Percentiles rank a stretch among this genome's conserved stretches.
Conservation (phyloP, 768 basidiomycete species). For the Agaricus blazei region DNA sequence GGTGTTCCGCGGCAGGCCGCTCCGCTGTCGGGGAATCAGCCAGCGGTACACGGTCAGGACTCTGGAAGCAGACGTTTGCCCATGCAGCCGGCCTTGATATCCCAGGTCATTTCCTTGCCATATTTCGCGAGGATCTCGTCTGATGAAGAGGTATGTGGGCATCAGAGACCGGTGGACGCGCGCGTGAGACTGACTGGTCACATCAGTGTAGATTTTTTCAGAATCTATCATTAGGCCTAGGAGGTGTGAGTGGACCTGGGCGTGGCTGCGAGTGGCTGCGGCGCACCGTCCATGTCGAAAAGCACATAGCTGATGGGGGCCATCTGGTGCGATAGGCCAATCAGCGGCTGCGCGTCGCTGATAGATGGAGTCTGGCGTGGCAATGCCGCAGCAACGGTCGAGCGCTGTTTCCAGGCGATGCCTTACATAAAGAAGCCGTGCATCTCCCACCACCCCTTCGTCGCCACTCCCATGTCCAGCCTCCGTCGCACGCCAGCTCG, state of each 20-base stretch:
- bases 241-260: background rate
- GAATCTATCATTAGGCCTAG: conserved; percentile 74
- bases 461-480: conserved; percentile 32
- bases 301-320: conserved; percentile 51
- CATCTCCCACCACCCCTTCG: background rate
- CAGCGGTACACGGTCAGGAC: background rate
- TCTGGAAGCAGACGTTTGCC: conserved; percentile 56
- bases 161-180: background rate
- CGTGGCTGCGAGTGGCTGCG: background rate
- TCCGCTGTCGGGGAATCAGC: conserved; percentile 42
- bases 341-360: background rate
- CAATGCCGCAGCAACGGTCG: no score
- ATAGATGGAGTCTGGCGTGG: no score
- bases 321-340: background rate
- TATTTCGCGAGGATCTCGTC: conserved; percentile 70
- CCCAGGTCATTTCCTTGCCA: conserved; percentile 81
- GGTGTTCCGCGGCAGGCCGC: conserved; percentile 54
- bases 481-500: conserved; percentile 20
- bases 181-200: conserved; percentile 55
- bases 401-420: background rate
- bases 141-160: conserved; percentile 18
- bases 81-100: conserved; percentile 87
- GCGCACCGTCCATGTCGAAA: conserved; percentile 70
- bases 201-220: conserved; percentile 70
- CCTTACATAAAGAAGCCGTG: conserved; percentile 10